Evolutionary conservation across 345 rosid species (phyloP).

Genomic region (Aquilaria yunnanensis): DNA sequence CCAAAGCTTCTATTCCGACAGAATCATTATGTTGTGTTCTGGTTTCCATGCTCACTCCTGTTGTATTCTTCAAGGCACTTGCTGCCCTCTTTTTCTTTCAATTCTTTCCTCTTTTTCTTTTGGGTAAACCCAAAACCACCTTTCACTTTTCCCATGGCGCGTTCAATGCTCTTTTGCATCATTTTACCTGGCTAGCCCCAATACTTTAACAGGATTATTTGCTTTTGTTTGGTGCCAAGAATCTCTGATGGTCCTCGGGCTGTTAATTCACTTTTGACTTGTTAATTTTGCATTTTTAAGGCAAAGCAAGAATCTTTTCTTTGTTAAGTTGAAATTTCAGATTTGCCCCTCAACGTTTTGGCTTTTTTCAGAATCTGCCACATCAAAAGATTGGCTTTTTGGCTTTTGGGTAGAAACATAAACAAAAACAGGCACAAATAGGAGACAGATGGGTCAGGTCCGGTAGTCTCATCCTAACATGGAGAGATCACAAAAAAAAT

Average conservation of each 20-base stretch:
- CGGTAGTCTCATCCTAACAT: not conserved
- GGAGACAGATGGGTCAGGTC: not conserved
- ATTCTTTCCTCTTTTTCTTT: not conserved
- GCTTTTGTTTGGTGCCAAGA: constrained; percentile 30
- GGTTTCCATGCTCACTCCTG: constrained; percentile 16
- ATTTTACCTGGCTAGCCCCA: constrained; percentile 16
- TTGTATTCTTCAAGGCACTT: constrained; percentile 8
- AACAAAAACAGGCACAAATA: not conserved
- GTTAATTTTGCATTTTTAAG: constrained; percentile 4
- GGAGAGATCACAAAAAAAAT: not conserved
- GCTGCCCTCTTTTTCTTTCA: constrained; percentile 3
- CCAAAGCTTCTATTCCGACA: constrained; percentile 36
- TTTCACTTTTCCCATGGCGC: constrained; percentile 16
- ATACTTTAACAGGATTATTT: not conserved
- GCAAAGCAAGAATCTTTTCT: constrained; percentile 2
- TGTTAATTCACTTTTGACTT: constrained; percentile 32
- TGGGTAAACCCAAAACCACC: too few species aligned
- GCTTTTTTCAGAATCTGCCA: not conserved
- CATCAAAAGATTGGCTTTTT: not conserved
- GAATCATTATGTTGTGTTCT: constrained; percentile 16
- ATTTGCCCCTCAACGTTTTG: constrained; percentile 2
- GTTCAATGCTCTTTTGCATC: constrained; percentile 13
- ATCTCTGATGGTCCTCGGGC: constrained; percentile 19
- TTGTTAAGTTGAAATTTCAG: constrained; percentile 2
- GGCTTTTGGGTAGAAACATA: not conserved